These are phyloP conservation scores for Soucietia sequanensis DNA, from an alignment of 805 yeast genomes.

Conservation along the genomic window DNA sequence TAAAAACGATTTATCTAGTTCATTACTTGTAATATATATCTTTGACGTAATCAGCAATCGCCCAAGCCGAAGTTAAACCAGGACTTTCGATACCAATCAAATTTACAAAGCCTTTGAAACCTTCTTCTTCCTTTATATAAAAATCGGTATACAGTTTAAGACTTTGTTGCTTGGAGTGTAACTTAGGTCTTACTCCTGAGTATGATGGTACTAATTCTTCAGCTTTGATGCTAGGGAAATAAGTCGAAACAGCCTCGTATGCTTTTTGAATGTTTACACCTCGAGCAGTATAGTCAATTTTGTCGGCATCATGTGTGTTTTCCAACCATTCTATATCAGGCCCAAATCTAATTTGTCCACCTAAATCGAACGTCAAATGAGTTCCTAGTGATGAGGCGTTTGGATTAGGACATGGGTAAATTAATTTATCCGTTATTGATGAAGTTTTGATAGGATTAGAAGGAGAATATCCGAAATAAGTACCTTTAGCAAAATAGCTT, in stretches of 20 bases:
- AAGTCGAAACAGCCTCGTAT: conserved; percentile 53
- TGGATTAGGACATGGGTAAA: conserved; percentile 77
- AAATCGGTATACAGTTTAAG: conserved; percentile 63
- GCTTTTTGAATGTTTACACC: conserved; percentile 53
- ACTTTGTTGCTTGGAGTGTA: conserved; percentile 43
- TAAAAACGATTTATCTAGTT: neutral
- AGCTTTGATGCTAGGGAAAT: conserved; percentile 58
- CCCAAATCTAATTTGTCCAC: conserved; percentile 79
- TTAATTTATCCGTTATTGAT: conserved; percentile 28
- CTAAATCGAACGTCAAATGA: conserved; percentile 80
- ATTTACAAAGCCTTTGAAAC: conserved; percentile 75
- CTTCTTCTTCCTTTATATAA: conserved; percentile 65
- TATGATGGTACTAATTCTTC: conserved; percentile 63
- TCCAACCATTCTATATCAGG: conserved; percentile 87
- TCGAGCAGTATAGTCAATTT: conserved; percentile 49
- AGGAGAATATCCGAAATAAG: conserved; percentile 58
- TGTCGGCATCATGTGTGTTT: conserved; percentile 20
- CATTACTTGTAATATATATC: conserved; percentile 21
- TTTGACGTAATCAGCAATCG: conserved; percentile 72
- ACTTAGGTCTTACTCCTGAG: conserved; percentile 82
- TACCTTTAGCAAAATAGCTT: conserved; percentile 80
- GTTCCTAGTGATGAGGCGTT: conserved; percentile 79
- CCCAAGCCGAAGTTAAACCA: conserved; percentile 80
- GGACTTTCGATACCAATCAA: conserved; percentile 87
- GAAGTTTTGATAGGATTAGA: conserved; percentile 38